These are phyloP conservation scores for Globisporangium irregulare DNA, from an alignment of 352 stramenopile genomes.

Conservation along the genomic window DNA sequence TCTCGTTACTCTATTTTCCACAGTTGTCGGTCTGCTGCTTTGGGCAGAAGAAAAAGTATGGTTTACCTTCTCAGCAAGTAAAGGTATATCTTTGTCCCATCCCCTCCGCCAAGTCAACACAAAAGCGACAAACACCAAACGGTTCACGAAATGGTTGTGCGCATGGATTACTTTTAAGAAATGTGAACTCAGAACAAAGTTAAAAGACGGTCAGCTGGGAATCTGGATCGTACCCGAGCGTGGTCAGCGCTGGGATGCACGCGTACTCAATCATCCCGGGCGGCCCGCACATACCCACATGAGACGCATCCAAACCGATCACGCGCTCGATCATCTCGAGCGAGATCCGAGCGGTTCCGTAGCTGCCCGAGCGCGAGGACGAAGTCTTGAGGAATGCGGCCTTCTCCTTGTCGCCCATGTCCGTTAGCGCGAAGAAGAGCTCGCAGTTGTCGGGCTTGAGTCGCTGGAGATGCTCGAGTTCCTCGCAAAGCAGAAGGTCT, in stretches of 20 bases:
- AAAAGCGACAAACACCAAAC: neutral
- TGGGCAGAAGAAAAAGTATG: too few relatives aligned
- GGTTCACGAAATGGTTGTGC: neutral
- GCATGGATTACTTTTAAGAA: neutral
- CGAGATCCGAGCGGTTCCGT: constrained; percentile 80
- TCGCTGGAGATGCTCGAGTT: constrained; percentile 75
- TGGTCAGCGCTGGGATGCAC: constrained; percentile 84
- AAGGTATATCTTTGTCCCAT: too few relatives aligned
- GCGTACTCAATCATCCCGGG: constrained; percentile 94
- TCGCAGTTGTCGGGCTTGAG: constrained; percentile 36
- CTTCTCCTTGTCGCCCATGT: constrained; percentile 50
- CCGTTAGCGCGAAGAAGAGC: constrained; percentile 39
- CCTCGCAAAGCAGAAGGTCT: constrained; percentile 90
- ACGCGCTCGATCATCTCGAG: constrained; percentile 84
- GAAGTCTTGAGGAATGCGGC: constrained; percentile 34
- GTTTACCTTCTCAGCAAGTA: too few relatives aligned
- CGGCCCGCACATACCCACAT: constrained; percentile 91
- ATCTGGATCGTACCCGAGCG: constrained; percentile 82
- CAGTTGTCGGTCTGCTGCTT: too few relatives aligned
- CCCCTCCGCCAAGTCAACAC: too few relatives aligned
- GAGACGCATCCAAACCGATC: constrained; percentile 64
- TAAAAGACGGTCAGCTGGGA: constrained; percentile 59
- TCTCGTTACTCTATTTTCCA: too few relatives aligned
- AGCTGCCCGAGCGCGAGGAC: constrained; percentile 28
- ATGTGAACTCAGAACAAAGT: too few relatives aligned